Conservation (phyloP, 2,329 filamentous ascomycete species). For the Emmonsiellopsis sp. region DNA sequence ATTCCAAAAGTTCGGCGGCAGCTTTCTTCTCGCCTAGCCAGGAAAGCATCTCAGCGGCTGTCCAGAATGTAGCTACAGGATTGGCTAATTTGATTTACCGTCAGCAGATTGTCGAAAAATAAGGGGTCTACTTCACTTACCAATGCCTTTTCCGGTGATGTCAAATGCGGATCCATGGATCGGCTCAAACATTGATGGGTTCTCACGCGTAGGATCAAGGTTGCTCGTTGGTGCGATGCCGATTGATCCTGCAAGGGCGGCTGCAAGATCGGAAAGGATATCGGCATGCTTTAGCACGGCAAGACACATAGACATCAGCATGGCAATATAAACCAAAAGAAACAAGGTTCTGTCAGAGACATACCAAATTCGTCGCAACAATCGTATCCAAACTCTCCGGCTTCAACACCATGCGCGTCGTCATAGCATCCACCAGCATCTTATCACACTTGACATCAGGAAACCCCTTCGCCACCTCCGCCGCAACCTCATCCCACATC, state of each 20-base stretch:
- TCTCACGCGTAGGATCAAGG: constrained; percentile 53
- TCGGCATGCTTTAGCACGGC: constrained; percentile 43
- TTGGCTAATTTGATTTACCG: constrained; percentile 36
- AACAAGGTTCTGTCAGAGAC: not conserved
- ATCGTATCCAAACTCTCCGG: constrained; percentile 44
- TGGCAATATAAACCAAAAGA: not conserved
- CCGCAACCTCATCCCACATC: constrained; percentile 47
- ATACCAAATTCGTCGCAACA: constrained; percentile 43
- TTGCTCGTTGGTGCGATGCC: constrained; percentile 64
- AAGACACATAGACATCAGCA: not conserved
- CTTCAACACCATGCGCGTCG: constrained; percentile 45
- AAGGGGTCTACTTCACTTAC: constrained; percentile 2
- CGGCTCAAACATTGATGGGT: constrained; percentile 56
- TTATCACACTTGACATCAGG: constrained; percentile 45
- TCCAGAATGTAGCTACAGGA: constrained; percentile 60
- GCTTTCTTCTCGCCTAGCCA: constrained; percentile 54
- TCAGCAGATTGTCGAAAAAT: not conserved
- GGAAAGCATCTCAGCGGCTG: constrained; percentile 57
- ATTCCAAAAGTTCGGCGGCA: constrained; percentile 48
- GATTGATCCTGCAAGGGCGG: constrained; percentile 60
- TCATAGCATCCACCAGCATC: constrained; percentile 52
- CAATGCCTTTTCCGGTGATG: constrained; percentile 52
- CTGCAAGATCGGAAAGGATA: constrained; percentile 62
- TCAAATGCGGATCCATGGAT: constrained; percentile 57
- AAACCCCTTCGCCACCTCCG: constrained; percentile 40